These are phyloP conservation scores for Globisporangium radiosum DNA, from an alignment of 352 stramenopile genomes.

Conservation along the genomic window DNA sequence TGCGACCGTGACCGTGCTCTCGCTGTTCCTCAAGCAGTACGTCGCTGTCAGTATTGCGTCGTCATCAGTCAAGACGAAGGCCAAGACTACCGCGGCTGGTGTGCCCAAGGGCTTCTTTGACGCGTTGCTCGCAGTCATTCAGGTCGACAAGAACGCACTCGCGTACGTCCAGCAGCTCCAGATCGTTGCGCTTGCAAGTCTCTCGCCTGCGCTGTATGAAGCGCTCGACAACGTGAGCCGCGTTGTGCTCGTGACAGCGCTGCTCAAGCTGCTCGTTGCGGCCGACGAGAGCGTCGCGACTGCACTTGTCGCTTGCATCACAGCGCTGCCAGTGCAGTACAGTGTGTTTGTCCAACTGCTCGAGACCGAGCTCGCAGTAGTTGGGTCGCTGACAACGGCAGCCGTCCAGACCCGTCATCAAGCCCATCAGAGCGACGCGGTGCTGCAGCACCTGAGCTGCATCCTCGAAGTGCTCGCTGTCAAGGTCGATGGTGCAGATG, in stretches of 20 bases:
- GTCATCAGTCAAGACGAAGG: conserved; percentile 13
- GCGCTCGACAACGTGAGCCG: conserved; percentile 45
- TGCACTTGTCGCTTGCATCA: conserved; percentile 46
- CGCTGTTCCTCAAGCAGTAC: conserved; percentile 48
- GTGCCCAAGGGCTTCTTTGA: conserved; percentile 57
- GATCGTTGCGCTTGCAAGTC: conserved; percentile 25
- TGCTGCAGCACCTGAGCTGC: conserved; percentile 54
- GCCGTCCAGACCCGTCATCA: neutral
- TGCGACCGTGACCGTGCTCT: conserved; percentile 26
- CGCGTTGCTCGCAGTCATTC: conserved; percentile 38
- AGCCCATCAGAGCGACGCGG: conserved; percentile 3
- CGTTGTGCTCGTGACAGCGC: conserved; percentile 32
- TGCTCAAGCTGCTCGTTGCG: conserved; percentile 56
- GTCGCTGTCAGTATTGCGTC: conserved; percentile 25
- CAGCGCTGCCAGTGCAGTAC: conserved; percentile 41
- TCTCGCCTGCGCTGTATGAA: conserved; percentile 36
- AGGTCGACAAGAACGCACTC: conserved; percentile 24
- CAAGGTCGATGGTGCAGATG: conserved; percentile 44
- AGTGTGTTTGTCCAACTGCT: conserved; percentile 51
- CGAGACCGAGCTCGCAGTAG: conserved; percentile 26
- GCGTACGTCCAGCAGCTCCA: conserved; percentile 37
- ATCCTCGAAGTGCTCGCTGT: conserved; percentile 73
- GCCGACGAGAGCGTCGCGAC: conserved; percentile 53
- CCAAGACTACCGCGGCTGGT: conserved; percentile 12
- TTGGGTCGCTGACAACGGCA: neutral